Evolutionary conservation across 768 basidiomycete genomes (phyloP), one percentile per base, ranked within the genome.

Genomic region (Pholiota microspora): DNA sequence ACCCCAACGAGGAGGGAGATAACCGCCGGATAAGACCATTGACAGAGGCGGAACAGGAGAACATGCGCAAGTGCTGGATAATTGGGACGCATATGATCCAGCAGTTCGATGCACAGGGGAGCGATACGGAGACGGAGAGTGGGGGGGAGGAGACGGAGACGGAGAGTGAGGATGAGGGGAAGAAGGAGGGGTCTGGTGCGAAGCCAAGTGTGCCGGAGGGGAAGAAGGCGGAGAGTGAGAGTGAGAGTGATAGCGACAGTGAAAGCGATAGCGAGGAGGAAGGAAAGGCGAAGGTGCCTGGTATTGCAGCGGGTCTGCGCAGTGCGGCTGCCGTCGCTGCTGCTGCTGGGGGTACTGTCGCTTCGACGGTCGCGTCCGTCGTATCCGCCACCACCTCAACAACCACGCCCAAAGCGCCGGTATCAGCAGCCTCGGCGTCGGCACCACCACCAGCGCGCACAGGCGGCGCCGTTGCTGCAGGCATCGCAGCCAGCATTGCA

Each of bases 41-140:
- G 3, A 48, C 24, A 15, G 74, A 73, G 3, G 57, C 62, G 18
- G 63, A 74, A 32, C 65, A 68, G 28, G 87, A 86, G 51, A 86
- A 85, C 61, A 64, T 88, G 49, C 74, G 77, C 64, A 86, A 80
- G 64, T 84, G 84, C 65, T 85, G 91, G 90, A 66, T 75, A 52
- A 74, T 92, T 38, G 84, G 88, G 31, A 76, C 80, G 27, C 81
- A 79, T 58, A 85, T 92, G 82, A 89, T 95, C 52, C 77, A 89
- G 59, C 88, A 92, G 63, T 87, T 92, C 46, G 81, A 92, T 60
- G 87, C 84, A 49, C 89, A 91, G 65, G 89, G 87, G 16, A 88
- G 81, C 51, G 77, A 76, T 18, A 66, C 64, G 4, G 68, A 68
- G 28, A 62, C 55, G 9, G 65, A 67, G 35, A 62, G 45, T 7